These are phyloP conservation scores for Phyllosticta paracitricarpa DNA, from an alignment of 2,329 filamentous ascomycete genomes.

Conservation along the genomic window DNA sequence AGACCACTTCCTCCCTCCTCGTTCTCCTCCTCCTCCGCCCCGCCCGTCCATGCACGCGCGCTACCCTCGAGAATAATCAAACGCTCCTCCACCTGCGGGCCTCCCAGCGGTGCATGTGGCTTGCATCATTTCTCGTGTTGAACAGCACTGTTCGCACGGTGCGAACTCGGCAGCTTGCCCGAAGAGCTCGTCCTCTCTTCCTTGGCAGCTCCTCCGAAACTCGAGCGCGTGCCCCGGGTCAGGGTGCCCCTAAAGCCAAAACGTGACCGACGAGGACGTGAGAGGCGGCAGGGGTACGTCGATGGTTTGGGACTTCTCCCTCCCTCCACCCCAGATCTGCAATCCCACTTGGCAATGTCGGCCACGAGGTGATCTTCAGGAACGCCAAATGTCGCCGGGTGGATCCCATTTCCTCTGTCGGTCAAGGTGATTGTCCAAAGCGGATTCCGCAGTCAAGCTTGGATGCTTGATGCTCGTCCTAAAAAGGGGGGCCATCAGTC, in stretches of 20 bases:
- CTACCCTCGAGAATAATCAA: not conserved
- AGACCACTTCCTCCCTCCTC: not conserved
- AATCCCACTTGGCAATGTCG: not conserved
- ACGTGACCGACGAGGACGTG: not conserved
- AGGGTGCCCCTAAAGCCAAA: not conserved
- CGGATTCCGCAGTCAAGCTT: not conserved
- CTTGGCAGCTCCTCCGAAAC: not conserved
- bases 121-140: not conserved
- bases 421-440: not conserved
- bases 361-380: slow-evolving; percentile 11
- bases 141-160: not conserved
- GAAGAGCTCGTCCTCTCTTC: not conserved
- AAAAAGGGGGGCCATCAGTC: not conserved
- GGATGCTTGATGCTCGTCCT: not conserved
- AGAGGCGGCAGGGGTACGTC: not conserved
- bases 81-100: not conserved
- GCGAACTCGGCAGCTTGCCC: not conserved
- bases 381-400: slow-evolving; percentile 2
- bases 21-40: not conserved
- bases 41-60: not conserved
- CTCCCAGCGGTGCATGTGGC: not conserved
- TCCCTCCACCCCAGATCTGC: not conserved
- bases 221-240: not conserved
- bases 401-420: not conserved
- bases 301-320: not conserved